A percentile compares a stretch with the other conserved stretches of the same genome.
phyloP scores from a whole-genome alignment of 2,329 filamentous ascomycete species.

The Knoxdaviesia capensis region DNA sequence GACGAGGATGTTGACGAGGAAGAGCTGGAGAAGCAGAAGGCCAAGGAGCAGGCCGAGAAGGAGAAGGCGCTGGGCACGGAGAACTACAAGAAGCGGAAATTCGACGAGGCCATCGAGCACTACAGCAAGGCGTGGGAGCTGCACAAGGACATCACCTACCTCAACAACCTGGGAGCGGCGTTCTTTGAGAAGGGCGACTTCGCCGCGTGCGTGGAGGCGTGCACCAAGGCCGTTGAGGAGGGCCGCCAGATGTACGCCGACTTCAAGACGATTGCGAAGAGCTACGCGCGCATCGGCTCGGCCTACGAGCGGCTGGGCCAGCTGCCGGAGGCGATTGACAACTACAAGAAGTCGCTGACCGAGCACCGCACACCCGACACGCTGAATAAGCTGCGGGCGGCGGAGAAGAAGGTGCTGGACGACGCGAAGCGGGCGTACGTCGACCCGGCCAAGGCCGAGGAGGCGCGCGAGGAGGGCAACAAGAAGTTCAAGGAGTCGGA shows the following conservation, averaged over 20 bases:
- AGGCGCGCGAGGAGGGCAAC: conserved; percentile 87
- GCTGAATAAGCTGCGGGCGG: conserved; percentile 74
- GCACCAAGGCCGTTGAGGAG: conserved; percentile 74
- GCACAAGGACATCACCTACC: conserved; percentile 90
- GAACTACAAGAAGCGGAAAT: conserved; percentile 95
- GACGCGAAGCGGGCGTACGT: conserved; percentile 63
- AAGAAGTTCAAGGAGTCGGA: conserved; percentile 93
- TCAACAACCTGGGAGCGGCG: conserved; percentile 89
- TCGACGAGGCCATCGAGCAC: conserved; percentile 84
- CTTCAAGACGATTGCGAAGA: conserved; percentile 97
- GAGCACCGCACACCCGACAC: conserved; percentile 94
- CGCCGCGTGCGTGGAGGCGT: conserved; percentile 67
- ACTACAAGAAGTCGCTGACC: conserved; percentile 84
- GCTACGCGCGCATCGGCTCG: conserved; percentile 88
- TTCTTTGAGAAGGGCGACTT: conserved; percentile 95
- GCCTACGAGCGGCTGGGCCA: conserved; percentile 84
- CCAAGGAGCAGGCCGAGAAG: conserved; percentile 80
- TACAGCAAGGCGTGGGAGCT: conserved; percentile 90
- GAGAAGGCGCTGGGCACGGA: conserved; percentile 90
- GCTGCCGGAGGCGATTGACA: conserved; percentile 57
- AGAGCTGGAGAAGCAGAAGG: conserved; percentile 62
- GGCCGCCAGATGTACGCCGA: conserved; percentile 80
- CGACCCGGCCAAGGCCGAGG: conserved; percentile 79
- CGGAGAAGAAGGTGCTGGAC: conserved; percentile 71
- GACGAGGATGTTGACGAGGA: conserved; percentile 68